Evolutionary conservation across 2,329 filamentous ascomycete species (phyloP), one percentile per base, ranked within the genome.

Genomic region (Leptographium procerum): DNA sequence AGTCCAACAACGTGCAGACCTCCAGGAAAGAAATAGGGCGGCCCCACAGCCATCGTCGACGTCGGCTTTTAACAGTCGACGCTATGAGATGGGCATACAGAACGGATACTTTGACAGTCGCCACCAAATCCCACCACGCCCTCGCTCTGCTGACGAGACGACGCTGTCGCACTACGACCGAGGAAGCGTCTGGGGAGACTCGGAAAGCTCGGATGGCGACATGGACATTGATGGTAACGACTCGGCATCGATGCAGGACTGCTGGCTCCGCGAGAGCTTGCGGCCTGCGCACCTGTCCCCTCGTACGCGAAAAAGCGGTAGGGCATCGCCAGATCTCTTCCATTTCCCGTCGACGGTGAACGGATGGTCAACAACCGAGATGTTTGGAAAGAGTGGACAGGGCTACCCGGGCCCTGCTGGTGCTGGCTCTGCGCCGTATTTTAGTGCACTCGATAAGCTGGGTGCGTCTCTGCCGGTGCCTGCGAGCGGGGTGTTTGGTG

Each of bases 241-340:
- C 31, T 80, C 78, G 2, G 70, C 75, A 1, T 81, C 77, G 1
- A 79, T 75, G 60, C 72, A 79, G 6, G 81, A 84, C 57, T 79
- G 81, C 28, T 84, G 81, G 81, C 74, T 84, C 69, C 75, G 74
- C 8, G 79, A 81, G 65, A 79, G 78, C 57, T 68, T 74, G 34
- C 77, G 77, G 52, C 73, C 76, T 1, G 66, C 68, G 0, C 65
- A 66, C 9, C 61, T 64, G n/a, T 60, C 55, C 0, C 61, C 67
- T 3, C 43, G 50, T 7, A 52, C 53, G 10, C 48, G 52, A 6
- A 47, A 59, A 31, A n/a, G 61, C 58, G 61, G 64, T 50, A 66
- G 69, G 29, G 63, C 63, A 0, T 81, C 79, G 4, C 80, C 80
- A 0, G 80, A 83, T 59, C 69, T 83, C 1, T 83, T 83, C 60